A percentile compares a stretch with the other conserved stretches of the same genome.
phyloP scores from a whole-genome alignment of 2,329 filamentous ascomycete species.

The Fusarium decemcellulare region DNA sequence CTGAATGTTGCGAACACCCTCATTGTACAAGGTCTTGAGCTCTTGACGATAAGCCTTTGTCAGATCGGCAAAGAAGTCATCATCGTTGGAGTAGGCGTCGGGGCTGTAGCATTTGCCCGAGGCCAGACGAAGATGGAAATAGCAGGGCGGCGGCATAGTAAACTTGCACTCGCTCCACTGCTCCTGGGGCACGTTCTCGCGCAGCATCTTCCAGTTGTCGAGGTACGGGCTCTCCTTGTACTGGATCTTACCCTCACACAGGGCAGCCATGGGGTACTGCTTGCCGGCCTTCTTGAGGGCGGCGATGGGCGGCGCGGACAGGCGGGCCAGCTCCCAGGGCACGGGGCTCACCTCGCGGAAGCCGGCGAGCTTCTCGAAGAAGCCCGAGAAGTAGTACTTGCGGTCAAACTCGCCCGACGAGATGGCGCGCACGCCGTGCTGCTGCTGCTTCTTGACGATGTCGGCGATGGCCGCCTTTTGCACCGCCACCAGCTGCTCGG shows the following conservation, averaged over 20 bases:
- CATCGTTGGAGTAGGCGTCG: conserved; percentile 65
- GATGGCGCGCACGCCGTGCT: conserved; percentile 73
- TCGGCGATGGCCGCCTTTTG: conserved; percentile 76
- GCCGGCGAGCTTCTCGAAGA: conserved; percentile 62
- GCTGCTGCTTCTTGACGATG: conserved; percentile 75
- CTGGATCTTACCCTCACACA: conserved; percentile 60
- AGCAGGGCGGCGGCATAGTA: conserved; percentile 76
- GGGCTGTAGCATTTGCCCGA: conserved; percentile 67
- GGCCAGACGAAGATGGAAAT: conserved; percentile 72
- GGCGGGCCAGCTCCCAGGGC: conserved; percentile 55
- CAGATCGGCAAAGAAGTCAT: conserved; percentile 71
- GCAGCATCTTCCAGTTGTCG: conserved; percentile 58
- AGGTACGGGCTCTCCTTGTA: conserved; percentile 59
- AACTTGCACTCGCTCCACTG: conserved; percentile 77
- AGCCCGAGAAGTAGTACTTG: conserved; percentile 64
- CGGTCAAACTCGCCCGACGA: conserved; percentile 79
- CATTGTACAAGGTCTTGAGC: conserved; percentile 67
- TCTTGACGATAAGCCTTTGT: conserved; percentile 69
- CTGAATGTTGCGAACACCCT: conserved; percentile 70
- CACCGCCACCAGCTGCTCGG: conserved; percentile 63
- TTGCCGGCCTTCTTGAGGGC: conserved; percentile 55
- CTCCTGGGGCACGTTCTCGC: conserved; percentile 65
- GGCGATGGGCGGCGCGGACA: conserved; percentile 56
- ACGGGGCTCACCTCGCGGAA: conserved; percentile 56
- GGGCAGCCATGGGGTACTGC: conserved; percentile 56